Percentiles rank a stretch among this genome's conserved stretches.
These are phyloP conservation scores for Tuber aestivum DNA, from an alignment of 495 filamentous ascomycete species.

Conservation along the genomic window DNA sequence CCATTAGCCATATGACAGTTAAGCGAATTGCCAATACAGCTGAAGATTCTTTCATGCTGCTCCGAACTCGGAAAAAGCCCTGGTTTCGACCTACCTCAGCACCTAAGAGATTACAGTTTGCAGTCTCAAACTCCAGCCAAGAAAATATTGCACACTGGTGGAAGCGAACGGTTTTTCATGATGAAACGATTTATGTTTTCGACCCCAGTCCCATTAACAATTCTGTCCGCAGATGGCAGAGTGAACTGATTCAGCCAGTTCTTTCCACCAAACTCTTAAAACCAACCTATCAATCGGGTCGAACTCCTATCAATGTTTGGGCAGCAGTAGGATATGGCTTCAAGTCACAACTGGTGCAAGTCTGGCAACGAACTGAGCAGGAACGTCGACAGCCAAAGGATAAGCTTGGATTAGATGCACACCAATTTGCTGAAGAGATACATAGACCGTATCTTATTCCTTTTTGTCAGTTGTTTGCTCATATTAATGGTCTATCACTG, in stretches of 20 bases:
- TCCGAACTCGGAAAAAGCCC: neutral
- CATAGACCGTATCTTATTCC: neutral
- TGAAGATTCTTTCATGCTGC: neutral
- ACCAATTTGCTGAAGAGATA: neutral
- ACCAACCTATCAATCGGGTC: neutral
- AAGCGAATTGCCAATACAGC: neutral
- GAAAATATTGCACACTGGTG: neutral
- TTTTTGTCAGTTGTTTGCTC: neutral
- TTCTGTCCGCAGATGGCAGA: neutral
- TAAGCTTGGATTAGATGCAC: neutral
- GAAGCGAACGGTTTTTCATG: neutral
- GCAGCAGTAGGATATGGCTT: neutral
- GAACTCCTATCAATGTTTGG: neutral
- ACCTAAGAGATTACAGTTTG: neutral
- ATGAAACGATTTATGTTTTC: neutral
- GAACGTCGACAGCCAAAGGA: neutral
- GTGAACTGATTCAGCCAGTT: neutral
- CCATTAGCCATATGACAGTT: neutral
- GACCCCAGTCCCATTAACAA: rapidly evolving
- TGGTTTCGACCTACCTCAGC: neutral
- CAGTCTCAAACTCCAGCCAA: neutral
- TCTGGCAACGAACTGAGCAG: neutral
- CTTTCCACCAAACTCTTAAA: neutral
- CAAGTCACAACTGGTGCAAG: neutral
- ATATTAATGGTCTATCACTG: neutral